Percentiles rank a stretch among this genome's conserved stretches.
Conservation (phyloP, 805 yeast species). For the Candida xiaguanensis region DNA sequence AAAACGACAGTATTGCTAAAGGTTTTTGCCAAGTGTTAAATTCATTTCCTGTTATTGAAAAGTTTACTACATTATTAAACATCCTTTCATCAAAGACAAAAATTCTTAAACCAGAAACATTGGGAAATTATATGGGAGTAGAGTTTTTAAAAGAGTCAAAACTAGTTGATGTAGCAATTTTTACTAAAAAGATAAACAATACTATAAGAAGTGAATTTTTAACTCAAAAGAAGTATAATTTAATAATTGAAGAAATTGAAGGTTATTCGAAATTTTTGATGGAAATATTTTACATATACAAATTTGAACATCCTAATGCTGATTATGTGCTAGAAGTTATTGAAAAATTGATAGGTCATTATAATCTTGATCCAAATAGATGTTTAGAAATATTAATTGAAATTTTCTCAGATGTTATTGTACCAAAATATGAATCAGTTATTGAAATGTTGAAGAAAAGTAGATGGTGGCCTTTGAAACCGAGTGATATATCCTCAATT, state of each 20-base stretch:
- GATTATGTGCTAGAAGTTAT: slow-evolving; percentile 45
- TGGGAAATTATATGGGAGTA: slow-evolving; percentile 26
- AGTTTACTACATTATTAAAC: slow-evolving; percentile 19
- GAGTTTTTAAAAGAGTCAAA: slow-evolving; percentile 25
- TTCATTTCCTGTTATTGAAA: slow-evolving; percentile 29
- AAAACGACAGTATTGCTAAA: slow-evolving; percentile 28
- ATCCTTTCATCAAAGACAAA: slow-evolving; percentile 19
- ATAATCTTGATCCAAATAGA: slow-evolving; percentile 67
- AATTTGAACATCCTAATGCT: slow-evolving; percentile 37
- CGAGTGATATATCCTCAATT: slow-evolving; percentile 30
- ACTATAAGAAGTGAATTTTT: slow-evolving; percentile 39
- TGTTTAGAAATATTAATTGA: slow-evolving; percentile 62
- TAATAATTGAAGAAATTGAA: slow-evolving; percentile 70
- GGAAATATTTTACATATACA: slow-evolving; percentile 43
- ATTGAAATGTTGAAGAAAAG: slow-evolving; percentile 50
- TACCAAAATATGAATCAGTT: slow-evolving; percentile 43
- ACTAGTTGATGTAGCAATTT: slow-evolving; percentile 27
- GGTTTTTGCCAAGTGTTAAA: slow-evolving; percentile 36
- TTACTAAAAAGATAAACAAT: slow-evolving; percentile 36
- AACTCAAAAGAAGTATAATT: slow-evolving; percentile 57
- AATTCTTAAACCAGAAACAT: slow-evolving; percentile 27
- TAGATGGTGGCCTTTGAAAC: slow-evolving; percentile 61
- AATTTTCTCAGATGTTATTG: slow-evolving; percentile 43
- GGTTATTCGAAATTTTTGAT: slow-evolving; percentile 68
- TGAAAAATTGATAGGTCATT: slow-evolving; percentile 66